A percentile compares a stretch with the other conserved stretches of the same genome.
Evolutionary conservation across 108 stramenopile genomes (phyloP).

Genomic region (Stephanodiscus minutulus): DNA sequence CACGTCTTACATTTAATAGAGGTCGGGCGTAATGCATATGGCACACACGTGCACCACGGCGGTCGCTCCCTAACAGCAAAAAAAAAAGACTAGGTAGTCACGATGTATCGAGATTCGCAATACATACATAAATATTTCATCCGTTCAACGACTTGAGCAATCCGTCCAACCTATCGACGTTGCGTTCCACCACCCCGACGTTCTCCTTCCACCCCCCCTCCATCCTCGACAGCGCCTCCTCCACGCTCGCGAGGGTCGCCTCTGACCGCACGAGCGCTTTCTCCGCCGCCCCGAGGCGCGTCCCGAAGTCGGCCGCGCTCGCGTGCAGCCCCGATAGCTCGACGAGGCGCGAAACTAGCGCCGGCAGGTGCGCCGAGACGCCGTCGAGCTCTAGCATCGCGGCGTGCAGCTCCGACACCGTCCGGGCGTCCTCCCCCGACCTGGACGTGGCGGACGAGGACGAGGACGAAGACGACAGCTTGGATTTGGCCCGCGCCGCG

Average conservation of each 20-base stretch:
- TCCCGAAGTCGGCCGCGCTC: constrained; percentile 60
- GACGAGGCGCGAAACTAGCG: constrained; percentile 62
- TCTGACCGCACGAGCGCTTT: constrained; percentile 46
- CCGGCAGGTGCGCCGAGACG: constrained; percentile 61
- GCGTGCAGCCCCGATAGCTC: constrained; percentile 67
- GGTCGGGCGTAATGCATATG: no score
- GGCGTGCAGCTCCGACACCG: constrained; percentile 66
- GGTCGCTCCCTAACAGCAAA: no score
- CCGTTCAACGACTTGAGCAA: neutral
- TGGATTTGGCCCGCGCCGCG: constrained; percentile 37
- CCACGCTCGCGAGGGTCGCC: constrained; percentile 46
- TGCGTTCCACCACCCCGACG: constrained; percentile 59
- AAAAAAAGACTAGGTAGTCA: no score
- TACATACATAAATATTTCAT: no score
- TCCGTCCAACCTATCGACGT: constrained; percentile 72
- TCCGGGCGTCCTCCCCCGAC: constrained; percentile 62
- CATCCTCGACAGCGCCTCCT: constrained; percentile 56
- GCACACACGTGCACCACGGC: no score
- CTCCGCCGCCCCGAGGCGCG: constrained; percentile 57
- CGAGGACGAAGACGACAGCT: neutral
- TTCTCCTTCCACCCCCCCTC: constrained; percentile 65
- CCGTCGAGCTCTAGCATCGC: constrained; percentile 77
- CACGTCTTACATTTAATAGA: no score
- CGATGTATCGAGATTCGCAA: no score
- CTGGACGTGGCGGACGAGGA: constrained; percentile 19